Evolutionary conservation across 2,329 filamentous ascomycete species (phyloP).

Genomic region (Botrytis porri): DNA sequence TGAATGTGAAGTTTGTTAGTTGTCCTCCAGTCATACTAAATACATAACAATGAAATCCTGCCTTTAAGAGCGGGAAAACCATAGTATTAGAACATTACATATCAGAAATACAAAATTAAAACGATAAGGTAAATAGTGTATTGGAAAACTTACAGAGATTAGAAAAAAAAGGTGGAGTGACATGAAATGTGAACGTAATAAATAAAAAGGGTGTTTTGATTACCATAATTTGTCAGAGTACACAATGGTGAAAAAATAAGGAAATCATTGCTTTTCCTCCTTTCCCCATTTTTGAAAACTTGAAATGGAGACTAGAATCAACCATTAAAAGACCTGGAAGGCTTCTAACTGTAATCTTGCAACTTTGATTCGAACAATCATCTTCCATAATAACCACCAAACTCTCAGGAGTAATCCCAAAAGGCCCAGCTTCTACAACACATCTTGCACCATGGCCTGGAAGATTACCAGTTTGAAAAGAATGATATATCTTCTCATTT

Average conservation of each 20-base stretch:
- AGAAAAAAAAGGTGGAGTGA: neutral
- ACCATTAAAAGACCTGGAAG: neutral
- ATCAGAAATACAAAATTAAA: too few species aligned
- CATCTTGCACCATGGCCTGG: slow-evolving; percentile 21
- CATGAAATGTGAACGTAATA: neutral
- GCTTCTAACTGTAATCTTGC: neutral
- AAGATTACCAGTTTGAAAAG: slow-evolving; percentile 22
- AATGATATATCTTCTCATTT: slow-evolving; percentile 21
- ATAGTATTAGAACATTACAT: neutral
- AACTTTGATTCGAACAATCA: too few species aligned
- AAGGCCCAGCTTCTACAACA: slow-evolving; percentile 24
- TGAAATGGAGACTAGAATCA: neutral
- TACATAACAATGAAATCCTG: neutral
- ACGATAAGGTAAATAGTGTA: neutral
- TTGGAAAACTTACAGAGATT: neutral
- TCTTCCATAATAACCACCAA: too few species aligned
- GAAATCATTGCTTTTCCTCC: rapidly evolving
- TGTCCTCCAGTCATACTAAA: neutral
- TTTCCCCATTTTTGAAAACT: neutral
- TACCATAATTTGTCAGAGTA: neutral
- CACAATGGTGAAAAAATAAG: neutral
- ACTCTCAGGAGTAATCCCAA: neutral
- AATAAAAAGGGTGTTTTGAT: neutral
- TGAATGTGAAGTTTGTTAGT: neutral
- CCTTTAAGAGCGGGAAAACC: neutral